Conservation (phyloP, 495 filamentous ascomycete species). For the Parmelia sp. region DNA sequence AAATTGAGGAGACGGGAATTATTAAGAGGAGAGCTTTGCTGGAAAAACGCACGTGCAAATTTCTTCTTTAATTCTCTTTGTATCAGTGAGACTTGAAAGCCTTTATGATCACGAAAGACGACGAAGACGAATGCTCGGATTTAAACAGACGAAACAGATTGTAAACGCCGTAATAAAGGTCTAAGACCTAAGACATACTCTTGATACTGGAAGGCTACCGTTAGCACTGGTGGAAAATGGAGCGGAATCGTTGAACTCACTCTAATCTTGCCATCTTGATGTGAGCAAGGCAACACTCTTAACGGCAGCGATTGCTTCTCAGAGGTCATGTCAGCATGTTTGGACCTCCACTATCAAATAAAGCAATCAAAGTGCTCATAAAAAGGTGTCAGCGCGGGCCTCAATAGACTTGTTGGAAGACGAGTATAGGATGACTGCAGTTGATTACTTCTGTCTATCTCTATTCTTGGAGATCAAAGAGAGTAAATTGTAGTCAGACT, state of each 20-base stretch:
- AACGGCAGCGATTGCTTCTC: not conserved
- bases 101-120: not conserved
- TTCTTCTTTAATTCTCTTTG: too few species aligned
- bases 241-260: not conserved
- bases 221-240: not conserved
- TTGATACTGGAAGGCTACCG: conserved; percentile 1
- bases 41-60: too few species aligned
- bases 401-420: not conserved
- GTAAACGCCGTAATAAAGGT: not conserved
- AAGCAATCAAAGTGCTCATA: not conserved
- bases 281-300: conserved; percentile 15
- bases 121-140: not conserved
- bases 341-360: not conserved
- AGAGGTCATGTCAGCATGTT: not conserved
- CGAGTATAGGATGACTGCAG: too few species aligned
- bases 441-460: too few species aligned
- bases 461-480: too few species aligned
- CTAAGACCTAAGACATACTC: conserved; percentile 1
- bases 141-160: not conserved
- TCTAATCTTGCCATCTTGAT: conserved; percentile 16
- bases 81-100: not conserved
- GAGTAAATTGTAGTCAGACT: too few species aligned
- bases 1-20: too few species aligned
- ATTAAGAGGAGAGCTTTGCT: not conserved
- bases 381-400: not conserved